Percentiles rank a stretch among this genome's conserved stretches.
Conservation (phyloP, 2,329 filamentous ascomycete genomes). For the Helminthosporium solani region DNA sequence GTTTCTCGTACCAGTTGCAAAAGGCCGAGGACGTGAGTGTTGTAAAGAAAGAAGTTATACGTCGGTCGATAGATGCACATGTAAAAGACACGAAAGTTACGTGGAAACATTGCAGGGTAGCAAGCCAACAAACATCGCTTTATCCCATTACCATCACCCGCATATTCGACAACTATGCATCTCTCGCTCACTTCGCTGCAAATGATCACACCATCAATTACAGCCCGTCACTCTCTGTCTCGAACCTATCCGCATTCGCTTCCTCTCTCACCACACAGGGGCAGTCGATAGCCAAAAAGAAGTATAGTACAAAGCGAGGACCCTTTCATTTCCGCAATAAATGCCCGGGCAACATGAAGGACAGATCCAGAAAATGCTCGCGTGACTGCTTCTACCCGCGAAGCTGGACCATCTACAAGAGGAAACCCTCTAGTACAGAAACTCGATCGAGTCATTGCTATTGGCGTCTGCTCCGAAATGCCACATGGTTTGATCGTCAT, state of each 20-base stretch:
- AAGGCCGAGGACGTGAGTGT: conserved; percentile 1
- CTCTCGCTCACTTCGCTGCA: conserved; percentile 1
- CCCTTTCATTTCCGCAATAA: neutral
- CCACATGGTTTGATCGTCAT: neutral
- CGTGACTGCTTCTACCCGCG: neutral
- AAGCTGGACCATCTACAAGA: neutral
- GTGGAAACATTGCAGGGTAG: neutral
- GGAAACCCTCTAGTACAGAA: neutral
- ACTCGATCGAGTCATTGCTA: neutral
- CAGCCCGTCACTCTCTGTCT: neutral
- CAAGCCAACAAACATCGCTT: neutral
- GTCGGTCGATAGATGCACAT: too few species aligned
- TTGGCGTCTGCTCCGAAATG: neutral
- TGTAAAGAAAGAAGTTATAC: too few species aligned
- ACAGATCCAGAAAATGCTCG: neutral
- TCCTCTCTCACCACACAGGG: conserved; percentile 1
- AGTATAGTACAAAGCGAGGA: conserved; percentile 12
- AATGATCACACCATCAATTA: neutral
- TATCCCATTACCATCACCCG: conserved; percentile 5
- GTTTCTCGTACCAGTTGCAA: conserved; percentile 32
- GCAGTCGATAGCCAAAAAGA: conserved; percentile 9
- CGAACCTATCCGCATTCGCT: neutral
- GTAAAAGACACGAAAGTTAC: neutral
- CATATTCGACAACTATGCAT: conserved; percentile 7
- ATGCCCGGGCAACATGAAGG: neutral